phyloP scores from a whole-genome alignment of 78 protist genomes.

The Dictyostelium capitatum region DNA sequence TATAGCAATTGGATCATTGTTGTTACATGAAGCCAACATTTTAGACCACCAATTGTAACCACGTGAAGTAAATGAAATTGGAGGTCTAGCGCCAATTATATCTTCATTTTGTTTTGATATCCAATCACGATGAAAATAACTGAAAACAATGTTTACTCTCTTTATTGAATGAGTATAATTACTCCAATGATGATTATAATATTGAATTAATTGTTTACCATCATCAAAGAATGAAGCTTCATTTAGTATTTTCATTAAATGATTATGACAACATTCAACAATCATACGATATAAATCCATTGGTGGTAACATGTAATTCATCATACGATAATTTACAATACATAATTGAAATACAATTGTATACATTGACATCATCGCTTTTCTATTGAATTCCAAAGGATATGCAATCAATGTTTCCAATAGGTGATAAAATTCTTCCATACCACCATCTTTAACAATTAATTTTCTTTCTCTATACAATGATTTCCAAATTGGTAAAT shows the following conservation, averaged over 20 bases:
- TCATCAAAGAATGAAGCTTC: neutral
- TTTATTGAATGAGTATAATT: slow-evolving; percentile 46
- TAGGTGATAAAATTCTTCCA: slow-evolving; percentile 69
- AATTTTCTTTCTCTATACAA: slow-evolving; percentile 45
- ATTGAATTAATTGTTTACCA: slow-evolving; percentile 45
- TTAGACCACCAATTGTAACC: slow-evolving; percentile 69
- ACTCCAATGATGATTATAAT: slow-evolving; percentile 51
- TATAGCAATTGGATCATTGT: slow-evolving; percentile 14
- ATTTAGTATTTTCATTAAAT: slow-evolving; percentile 21
- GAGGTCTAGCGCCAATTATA: slow-evolving; percentile 7
- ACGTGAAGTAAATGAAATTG: neutral
- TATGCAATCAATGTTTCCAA: slow-evolving; percentile 49
- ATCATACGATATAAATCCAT: slow-evolving; percentile 48
- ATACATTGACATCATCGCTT: slow-evolving; percentile 74
- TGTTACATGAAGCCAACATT: neutral
- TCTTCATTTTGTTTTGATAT: slow-evolving; percentile 61
- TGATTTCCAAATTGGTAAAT: slow-evolving; percentile 41
- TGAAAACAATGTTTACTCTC: slow-evolving; percentile 53
- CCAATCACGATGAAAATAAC: slow-evolving; percentile 75
- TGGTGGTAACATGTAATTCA: slow-evolving; percentile 33
- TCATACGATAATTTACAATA: slow-evolving; percentile 52
- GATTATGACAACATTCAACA: slow-evolving; percentile 67
- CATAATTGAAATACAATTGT: slow-evolving; percentile 66
- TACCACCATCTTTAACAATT: slow-evolving; percentile 51
- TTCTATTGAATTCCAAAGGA: slow-evolving; percentile 71